Percentiles rank a stretch among this genome's conserved stretches.
phyloP scores from a whole-genome alignment of 495 filamentous ascomycete genomes.

The Copromyces sp. region DNA sequence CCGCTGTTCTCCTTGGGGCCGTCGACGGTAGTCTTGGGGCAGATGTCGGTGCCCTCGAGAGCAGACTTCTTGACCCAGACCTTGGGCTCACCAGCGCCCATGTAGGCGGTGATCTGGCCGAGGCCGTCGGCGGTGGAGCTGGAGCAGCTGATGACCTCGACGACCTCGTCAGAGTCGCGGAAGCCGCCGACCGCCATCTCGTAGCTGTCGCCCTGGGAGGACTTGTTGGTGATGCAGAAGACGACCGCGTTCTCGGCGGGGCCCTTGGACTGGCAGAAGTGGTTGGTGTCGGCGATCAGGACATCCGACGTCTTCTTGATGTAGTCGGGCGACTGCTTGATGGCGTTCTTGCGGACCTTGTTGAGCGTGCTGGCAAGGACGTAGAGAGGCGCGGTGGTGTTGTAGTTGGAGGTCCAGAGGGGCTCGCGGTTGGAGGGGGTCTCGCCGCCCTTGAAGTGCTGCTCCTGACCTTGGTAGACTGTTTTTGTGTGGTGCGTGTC shows the following conservation, averaged over 20 bases:
- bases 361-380: conserved; percentile 46
- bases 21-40: conserved; percentile 10
- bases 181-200: conserved; percentile 16
- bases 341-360: conserved; percentile 49
- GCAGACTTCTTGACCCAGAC: conserved; percentile 8
- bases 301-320: conserved; percentile 44
- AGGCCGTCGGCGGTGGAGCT: conserved; percentile 12
- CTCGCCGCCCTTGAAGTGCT: conserved; percentile 50
- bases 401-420: conserved; percentile 57
- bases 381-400: conserved; percentile 50
- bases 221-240: conserved; percentile 25
- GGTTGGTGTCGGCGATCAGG: conserved; percentile 43
- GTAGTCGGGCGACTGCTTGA: conserved; percentile 36
- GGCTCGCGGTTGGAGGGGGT: conserved; percentile 65
- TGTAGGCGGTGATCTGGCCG: conserved; percentile 15
- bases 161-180: conserved; percentile 14
- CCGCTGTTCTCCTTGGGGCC: background rate
- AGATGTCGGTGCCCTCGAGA: conserved; percentile 16
- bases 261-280: conserved; percentile 58
- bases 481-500: background rate
- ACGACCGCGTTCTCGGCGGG: conserved; percentile 40
- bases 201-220: conserved; percentile 18
- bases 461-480: conserved; percentile 55
- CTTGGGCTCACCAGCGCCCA: conserved; percentile 18
- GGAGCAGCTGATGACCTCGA: conserved; percentile 20